These are phyloP conservation scores for Aureobasidium melanogenum DNA, from an alignment of 2,329 filamentous ascomycete genomes.

Conservation along the genomic window DNA sequence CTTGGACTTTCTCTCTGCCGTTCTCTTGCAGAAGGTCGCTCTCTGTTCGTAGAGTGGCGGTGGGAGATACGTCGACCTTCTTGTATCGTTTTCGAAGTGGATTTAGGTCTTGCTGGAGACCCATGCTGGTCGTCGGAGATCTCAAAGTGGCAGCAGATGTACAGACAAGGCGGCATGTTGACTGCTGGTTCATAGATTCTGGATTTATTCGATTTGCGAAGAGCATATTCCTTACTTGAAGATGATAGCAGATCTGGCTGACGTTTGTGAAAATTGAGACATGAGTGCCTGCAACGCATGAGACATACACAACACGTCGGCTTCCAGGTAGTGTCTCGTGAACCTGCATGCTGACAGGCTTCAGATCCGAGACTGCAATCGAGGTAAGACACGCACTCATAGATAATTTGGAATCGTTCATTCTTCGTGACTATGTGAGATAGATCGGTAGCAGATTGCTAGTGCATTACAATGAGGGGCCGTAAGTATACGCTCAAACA, in stretches of 20 bases:
- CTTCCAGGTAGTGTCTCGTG: neutral
- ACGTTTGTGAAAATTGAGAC: neutral
- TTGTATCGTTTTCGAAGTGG: neutral
- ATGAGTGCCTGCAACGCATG: neutral
- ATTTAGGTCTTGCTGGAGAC: neutral
- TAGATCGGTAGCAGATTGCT: neutral
- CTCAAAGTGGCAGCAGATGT: constrained; percentile 8
- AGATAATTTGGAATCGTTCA: neutral
- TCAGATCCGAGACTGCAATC: neutral
- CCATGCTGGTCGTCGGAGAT: neutral
- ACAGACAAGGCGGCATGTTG: neutral
- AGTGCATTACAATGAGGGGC: neutral
- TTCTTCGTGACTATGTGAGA: neutral
- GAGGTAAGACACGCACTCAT: neutral
- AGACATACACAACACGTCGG: neutral
- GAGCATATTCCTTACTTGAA: neutral
- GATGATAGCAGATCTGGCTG: neutral
- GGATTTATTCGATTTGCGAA: neutral
- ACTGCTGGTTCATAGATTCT: neutral
- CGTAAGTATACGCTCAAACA: neutral
- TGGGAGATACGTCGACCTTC: neutral
- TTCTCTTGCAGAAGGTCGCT: neutral
- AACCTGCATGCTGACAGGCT: neutral
- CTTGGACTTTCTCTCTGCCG: neutral
- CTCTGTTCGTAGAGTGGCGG: neutral